Percentiles rank a stretch among this genome's conserved stretches.
Conservation (phyloP, 2,329 filamentous ascomycete species). For the Knufia petricola region DNA sequence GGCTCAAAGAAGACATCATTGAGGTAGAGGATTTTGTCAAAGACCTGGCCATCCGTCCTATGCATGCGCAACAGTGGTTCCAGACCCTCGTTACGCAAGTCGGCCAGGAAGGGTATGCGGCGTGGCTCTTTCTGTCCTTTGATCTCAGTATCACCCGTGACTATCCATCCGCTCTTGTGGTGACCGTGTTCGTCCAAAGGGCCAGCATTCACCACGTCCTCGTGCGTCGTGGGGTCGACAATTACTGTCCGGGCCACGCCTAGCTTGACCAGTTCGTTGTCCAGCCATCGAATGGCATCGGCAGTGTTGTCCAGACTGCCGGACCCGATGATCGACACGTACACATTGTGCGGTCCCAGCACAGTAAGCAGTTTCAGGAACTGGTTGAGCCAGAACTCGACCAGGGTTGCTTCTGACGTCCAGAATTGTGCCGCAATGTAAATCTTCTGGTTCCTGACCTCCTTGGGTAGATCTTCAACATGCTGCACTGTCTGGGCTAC, state of each 20-base stretch:
- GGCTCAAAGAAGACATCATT: conserved; percentile 42
- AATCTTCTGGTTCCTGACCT: conserved; percentile 31
- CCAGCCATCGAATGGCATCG: conserved; percentile 48
- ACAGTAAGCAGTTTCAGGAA: conserved; percentile 47
- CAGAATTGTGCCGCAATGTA: conserved; percentile 63
- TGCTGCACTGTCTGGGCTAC: conserved; percentile 16
- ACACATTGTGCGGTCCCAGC: conserved; percentile 56
- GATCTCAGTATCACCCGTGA: conserved; percentile 31
- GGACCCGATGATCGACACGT: conserved; percentile 58
- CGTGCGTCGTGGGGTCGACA: conserved; percentile 50
- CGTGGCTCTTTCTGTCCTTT: conserved; percentile 47
- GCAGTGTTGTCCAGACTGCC: conserved; percentile 63
- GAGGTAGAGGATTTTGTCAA: conserved; percentile 51
- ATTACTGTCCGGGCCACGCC: conserved; percentile 48
- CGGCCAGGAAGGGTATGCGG: conserved; percentile 60
- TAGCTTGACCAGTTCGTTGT: conserved; percentile 36
- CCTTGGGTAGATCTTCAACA: conserved; percentile 15
- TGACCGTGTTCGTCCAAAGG: conserved; percentile 33
- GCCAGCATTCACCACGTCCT: conserved; percentile 42
- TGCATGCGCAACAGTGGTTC: conserved; percentile 45
- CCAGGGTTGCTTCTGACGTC: conserved; percentile 54
- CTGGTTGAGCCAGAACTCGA: conserved; percentile 53
- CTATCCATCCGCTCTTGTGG: conserved; percentile 50
- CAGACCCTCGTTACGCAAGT: conserved; percentile 54
- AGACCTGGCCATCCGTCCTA: conserved; percentile 41